A percentile compares a stretch with the other conserved stretches of the same genome.
Evolutionary conservation across 257 asterid species (phyloP).

Genomic region (Fraxinus americana): DNA sequence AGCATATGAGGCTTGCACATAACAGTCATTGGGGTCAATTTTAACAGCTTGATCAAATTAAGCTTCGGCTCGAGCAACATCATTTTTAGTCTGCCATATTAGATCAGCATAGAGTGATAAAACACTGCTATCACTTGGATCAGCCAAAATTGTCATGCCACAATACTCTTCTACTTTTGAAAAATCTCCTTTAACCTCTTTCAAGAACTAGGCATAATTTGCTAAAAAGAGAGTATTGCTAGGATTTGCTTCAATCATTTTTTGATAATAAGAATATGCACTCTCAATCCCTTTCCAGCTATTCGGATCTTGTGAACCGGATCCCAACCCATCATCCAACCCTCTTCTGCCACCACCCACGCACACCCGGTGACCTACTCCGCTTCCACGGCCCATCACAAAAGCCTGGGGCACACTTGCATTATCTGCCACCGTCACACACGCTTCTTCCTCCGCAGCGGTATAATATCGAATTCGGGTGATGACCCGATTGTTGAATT

Average conservation of each 20-base stretch:
- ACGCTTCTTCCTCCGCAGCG: constrained; percentile 28
- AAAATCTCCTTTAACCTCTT: constrained; percentile 77
- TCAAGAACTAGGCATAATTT: constrained; percentile 77
- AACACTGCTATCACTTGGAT: constrained; percentile 68
- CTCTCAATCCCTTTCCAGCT: constrained; percentile 57
- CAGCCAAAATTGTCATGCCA: constrained; percentile 71
- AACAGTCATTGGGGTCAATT: constrained; percentile 76
- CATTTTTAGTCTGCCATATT: constrained; percentile 73
- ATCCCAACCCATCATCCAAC: constrained; percentile 45
- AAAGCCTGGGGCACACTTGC: constrained; percentile 39
- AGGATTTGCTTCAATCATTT: constrained; percentile 70
- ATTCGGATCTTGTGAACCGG: constrained; percentile 44
- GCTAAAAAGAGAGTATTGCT: constrained; percentile 66
- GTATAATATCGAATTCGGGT: constrained; percentile 50
- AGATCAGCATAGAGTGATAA: constrained; percentile 84
- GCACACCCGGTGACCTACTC: constrained; percentile 28
- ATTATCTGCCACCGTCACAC: constrained; percentile 27
- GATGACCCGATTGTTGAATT: constrained; percentile 41
- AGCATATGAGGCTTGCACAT: constrained; percentile 82
- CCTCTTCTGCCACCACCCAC: constrained; percentile 53
- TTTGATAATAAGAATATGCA: constrained; percentile 65
- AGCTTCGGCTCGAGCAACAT: constrained; percentile 67
- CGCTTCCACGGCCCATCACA: constrained; percentile 42
- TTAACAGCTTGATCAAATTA: constrained; percentile 82
- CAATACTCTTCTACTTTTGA: constrained; percentile 83